Evolutionary conservation across 192 early-diverging fungal genomes (phyloP), one percentile per base, ranked within the genome.

Genomic region (Coemansia sp.): DNA sequence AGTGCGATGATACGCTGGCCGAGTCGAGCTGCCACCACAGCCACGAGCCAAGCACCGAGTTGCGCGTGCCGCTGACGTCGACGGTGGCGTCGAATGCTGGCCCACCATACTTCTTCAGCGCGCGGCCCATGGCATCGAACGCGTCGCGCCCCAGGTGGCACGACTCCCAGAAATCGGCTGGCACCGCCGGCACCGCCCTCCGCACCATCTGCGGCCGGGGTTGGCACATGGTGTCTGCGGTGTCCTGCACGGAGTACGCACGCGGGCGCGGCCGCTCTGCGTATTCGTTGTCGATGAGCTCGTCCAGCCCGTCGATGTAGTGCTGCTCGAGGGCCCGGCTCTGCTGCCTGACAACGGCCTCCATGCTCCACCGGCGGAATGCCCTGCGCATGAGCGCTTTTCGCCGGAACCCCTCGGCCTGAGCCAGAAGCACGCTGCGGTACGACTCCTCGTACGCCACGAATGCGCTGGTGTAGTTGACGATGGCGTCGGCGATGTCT

Each of bases 11-110:
- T n/a, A 68, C 46, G 29, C 75, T 78, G 10, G 40, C 21, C 24
- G 69, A 67, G 33, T 82, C 79, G 2, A 82, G 42, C 66, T 82
- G 79, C 79, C 79, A 82, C 79, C 79, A 82, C 37, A 82, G 62
- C 79, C 79, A 77, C 31, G 79, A 71, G 11, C 71, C 50, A n/a
- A 82, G 75, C 7, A 77, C 74, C 3, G 36, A 45, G 45, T 42
- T 51, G 13, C 51, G 68, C 21, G 72, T 70, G 5, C 75, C 66
- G 3, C 50, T 17, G 17, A 82, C 39, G 0, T 57, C 66, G 6
- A 82, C 48, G 1, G 40, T 11, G n/a, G 59, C 57, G 10, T 24
- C 57, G 35, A 82, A 66, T 8, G 66, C 8, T 16, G 68, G 74
- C 34, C 40, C 31, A 2, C 74, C 74, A 44, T 65, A 71, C 31